These are phyloP conservation scores for Diaporthe aspalathi DNA, from an alignment of 2,329 filamentous ascomycete species.

Conservation along the genomic window DNA sequence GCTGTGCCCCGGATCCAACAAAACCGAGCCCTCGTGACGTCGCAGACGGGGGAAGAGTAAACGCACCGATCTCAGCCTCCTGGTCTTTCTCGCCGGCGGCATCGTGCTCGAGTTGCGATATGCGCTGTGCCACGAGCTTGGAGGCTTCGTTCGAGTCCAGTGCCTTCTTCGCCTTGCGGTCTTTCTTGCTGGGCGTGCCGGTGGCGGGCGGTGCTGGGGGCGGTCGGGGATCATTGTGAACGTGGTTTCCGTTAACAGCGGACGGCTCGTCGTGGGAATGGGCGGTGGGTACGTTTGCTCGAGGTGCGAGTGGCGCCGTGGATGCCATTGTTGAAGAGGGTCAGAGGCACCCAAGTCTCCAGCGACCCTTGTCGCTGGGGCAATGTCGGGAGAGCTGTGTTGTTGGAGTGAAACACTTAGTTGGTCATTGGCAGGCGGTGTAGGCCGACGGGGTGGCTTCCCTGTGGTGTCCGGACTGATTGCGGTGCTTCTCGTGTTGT, in stretches of 20 bases:
- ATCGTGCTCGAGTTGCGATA: conserved; percentile 94
- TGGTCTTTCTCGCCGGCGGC: conserved; percentile 94
- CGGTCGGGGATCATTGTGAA: conserved; percentile 54
- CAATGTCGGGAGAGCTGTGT: conserved; percentile 29
- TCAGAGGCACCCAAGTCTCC: conserved; percentile 6
- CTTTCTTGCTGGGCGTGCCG: conserved; percentile 76
- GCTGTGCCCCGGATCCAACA: conserved; percentile 7
- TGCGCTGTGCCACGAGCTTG: conserved; percentile 90
- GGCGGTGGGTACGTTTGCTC: conserved; percentile 37
- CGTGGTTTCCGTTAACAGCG: conserved; percentile 49
- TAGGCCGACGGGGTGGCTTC: conserved; percentile 30
- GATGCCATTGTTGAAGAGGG: conserved; percentile 35
- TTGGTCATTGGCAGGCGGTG: conserved; percentile 33
- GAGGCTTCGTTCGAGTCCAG: conserved; percentile 89
- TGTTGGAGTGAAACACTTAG: conserved; percentile 22
- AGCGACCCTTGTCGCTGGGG: conserved; percentile 27
- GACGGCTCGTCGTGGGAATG: conserved; percentile 44
- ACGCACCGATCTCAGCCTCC: conserved; percentile 89
- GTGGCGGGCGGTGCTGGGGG: conserved; percentile 57
- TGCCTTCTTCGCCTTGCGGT: conserved; percentile 83
- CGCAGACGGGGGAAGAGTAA: conserved; percentile 33
- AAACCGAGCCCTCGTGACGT: conserved; percentile 15
- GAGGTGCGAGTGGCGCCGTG: conserved; percentile 33
- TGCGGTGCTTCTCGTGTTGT: conserved; percentile 29
- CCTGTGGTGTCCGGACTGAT: conserved; percentile 17